These are phyloP conservation scores for Fraxinus greggii DNA, from an alignment of 305 asterid species.

Conservation along the genomic window DNA sequence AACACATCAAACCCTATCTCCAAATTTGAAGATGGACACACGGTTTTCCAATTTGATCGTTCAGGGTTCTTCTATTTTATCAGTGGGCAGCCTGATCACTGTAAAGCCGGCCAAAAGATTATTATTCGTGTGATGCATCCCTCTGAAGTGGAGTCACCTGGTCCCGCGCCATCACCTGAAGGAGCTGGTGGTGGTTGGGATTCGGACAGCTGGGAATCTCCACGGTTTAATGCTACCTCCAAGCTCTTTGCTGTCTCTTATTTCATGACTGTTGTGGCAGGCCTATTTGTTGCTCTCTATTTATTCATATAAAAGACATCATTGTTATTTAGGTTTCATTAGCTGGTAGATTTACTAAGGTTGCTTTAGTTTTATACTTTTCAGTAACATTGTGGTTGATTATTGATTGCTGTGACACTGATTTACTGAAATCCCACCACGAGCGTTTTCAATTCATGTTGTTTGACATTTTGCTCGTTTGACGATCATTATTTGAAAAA, in stretches of 20 bases:
- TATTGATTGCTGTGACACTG: slow-evolving; percentile 10
- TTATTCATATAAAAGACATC: slow-evolving; percentile 34
- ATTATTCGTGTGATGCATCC: slow-evolving; percentile 70
- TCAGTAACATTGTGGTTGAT: slow-evolving; percentile 1
- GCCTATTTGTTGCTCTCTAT: slow-evolving; percentile 28
- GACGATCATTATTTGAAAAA: too few species aligned
- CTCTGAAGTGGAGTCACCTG: slow-evolving; percentile 29
- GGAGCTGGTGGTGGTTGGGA: slow-evolving; percentile 26
- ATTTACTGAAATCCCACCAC: background rate
- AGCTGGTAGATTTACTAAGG: background rate
- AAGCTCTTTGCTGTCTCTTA: slow-evolving; percentile 30
- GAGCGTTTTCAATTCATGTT: background rate
- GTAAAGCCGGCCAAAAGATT: slow-evolving; percentile 57
- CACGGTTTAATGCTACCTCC: slow-evolving; percentile 28
- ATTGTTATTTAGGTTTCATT: background rate
- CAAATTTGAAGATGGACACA: slow-evolving; percentile 50
- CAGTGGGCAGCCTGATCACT: slow-evolving; percentile 61
- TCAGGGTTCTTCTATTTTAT: slow-evolving; percentile 69
- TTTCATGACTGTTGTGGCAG: slow-evolving; percentile 30
- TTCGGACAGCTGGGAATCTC: slow-evolving; percentile 25
- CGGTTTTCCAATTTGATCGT: slow-evolving; percentile 42
- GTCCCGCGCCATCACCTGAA: slow-evolving; percentile 39
- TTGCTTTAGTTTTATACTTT: background rate
- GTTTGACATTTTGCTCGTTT: background rate
- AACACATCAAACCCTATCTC: slow-evolving; percentile 50